Evolutionary conservation across 148 eudicot genomes (phyloP).

Genomic region (Heliosperma pusillum): DNA sequence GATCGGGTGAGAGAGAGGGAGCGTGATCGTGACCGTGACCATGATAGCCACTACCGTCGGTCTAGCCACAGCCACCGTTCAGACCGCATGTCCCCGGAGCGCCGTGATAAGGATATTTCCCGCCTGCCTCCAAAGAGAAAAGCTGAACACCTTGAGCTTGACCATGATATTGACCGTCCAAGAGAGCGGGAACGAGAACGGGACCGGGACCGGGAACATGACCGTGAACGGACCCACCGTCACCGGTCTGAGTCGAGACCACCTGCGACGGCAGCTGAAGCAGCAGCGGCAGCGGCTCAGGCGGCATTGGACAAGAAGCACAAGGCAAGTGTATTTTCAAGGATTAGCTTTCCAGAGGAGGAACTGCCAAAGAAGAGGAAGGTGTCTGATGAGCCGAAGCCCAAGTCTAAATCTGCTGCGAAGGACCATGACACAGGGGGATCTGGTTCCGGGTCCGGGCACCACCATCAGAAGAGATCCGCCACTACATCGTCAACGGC

Average conservation of each 20-base stretch:
- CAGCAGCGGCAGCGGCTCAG: constrained; percentile 20
- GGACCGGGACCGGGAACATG: constrained; percentile 15
- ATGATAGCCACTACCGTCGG: constrained; percentile 31
- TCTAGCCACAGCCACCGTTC: constrained; percentile 31
- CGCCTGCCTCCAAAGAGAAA: constrained; percentile 53
- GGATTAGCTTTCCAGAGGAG: constrained; percentile 58
- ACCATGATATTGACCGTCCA: constrained; percentile 27
- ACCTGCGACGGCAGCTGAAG: constrained; percentile 26
- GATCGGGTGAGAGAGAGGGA: constrained; percentile 12
- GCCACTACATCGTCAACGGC: constrained; percentile 2
- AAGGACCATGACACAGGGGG: constrained; percentile 17
- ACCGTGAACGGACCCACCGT: constrained; percentile 36
- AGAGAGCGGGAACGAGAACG: constrained; percentile 21
- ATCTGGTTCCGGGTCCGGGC: constrained; percentile 4
- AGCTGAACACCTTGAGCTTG: constrained; percentile 27
- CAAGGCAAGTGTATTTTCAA: constrained; percentile 71
- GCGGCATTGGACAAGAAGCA: constrained; percentile 38
- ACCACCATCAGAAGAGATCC: constrained; percentile 15
- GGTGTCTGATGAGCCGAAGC: constrained; percentile 24
- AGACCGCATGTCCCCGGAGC: constrained; percentile 39
- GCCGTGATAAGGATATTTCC: constrained; percentile 43
- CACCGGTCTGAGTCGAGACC: constrained; percentile 45
- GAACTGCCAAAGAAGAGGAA: constrained; percentile 49
- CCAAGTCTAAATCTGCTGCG: constrained; percentile 15
- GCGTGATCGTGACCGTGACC: constrained; percentile 9